Conservation (phyloP, 2,329 filamentous ascomycete genomes). For the Sarocladiaceae sp. region DNA sequence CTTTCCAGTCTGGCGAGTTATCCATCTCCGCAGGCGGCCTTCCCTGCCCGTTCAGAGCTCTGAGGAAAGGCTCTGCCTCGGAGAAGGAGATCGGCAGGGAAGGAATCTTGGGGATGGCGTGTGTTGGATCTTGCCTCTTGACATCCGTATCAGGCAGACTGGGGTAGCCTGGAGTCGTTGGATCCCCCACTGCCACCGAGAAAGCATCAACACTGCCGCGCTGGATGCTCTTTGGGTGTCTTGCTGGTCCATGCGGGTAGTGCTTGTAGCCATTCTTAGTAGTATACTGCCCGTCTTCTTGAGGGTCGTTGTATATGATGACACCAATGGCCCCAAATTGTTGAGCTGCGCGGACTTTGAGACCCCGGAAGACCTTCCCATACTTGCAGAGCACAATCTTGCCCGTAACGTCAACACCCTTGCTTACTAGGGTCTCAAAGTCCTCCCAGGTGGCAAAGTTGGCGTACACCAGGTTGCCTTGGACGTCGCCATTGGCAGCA, state of each 20-base stretch:
- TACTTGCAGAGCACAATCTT: slow-evolving; percentile 68
- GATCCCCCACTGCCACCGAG: slow-evolving; percentile 44
- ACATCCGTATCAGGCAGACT: slow-evolving; percentile 57
- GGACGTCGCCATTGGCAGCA: slow-evolving; percentile 64
- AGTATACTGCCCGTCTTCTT: slow-evolving; percentile 62
- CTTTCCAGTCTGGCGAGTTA: slow-evolving; percentile 43
- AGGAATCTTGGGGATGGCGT: slow-evolving; percentile 41
- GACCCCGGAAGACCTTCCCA: slow-evolving; percentile 60
- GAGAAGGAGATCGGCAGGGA: slow-evolving; percentile 66
- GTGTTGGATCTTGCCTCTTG: slow-evolving; percentile 46
- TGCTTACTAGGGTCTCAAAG: slow-evolving; percentile 52
- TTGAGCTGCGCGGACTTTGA: slow-evolving; percentile 67
- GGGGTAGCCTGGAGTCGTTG: slow-evolving; percentile 68
- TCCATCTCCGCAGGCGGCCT: neutral
- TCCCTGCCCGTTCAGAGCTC: slow-evolving; percentile 62
- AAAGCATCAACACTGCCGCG: slow-evolving; percentile 64
- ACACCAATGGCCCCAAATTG: slow-evolving; percentile 64
- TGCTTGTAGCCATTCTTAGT: slow-evolving; percentile 57
- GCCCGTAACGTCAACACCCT: slow-evolving; percentile 40
- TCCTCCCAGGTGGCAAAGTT: slow-evolving; percentile 65
- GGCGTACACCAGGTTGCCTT: slow-evolving; percentile 59
- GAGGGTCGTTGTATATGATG: slow-evolving; percentile 64
- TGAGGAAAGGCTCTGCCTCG: slow-evolving; percentile 62
- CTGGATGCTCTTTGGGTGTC: slow-evolving; percentile 65
- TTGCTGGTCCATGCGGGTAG: slow-evolving; percentile 64